phyloP scores from a whole-genome alignment of 1,139 yeast genomes.

The Lodderomyces margitis region DNA sequence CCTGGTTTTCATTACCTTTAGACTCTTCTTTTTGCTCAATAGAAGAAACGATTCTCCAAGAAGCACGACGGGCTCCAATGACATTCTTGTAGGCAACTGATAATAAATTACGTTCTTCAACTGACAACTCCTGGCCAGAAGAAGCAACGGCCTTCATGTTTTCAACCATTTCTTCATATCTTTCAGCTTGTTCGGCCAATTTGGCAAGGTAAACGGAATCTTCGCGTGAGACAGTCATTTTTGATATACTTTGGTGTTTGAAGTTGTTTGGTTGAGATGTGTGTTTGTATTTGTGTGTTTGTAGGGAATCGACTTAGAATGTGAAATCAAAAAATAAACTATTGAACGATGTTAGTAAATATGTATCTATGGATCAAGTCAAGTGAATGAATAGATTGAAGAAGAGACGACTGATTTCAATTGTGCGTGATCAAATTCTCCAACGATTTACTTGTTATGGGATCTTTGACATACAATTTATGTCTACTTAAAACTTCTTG shows the following conservation, averaged over 20 bases:
- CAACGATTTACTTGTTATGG: neutral
- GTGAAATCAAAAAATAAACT: neutral
- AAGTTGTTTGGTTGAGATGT: neutral
- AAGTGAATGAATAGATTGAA: neutral
- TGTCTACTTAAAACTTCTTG: no score
- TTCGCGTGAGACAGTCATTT: constrained; percentile 89
- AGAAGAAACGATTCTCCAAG: constrained; percentile 98
- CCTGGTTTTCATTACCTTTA: constrained; percentile 89
- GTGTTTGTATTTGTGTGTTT: neutral
- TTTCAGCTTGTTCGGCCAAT: constrained; percentile 99
- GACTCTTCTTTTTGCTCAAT: constrained; percentile 98
- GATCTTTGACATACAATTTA: no score
- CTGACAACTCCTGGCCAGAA: constrained; percentile 91
- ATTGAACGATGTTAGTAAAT: neutral
- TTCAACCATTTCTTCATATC: constrained; percentile 99
- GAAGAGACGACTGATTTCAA: neutral
- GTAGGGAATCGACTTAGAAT: no score
- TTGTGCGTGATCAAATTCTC: neutral
- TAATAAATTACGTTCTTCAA: constrained; percentile 95
- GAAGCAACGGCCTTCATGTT: constrained; percentile 98
- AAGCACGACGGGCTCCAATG: constrained; percentile 98
- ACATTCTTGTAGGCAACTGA: constrained; percentile 98
- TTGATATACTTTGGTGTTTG: constrained; percentile 2
- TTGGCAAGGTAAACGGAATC: constrained; percentile 98
- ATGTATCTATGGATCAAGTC: neutral